phyloP scores from a whole-genome alignment of 257 asterid genomes.

The Asclepias syriaca region DNA sequence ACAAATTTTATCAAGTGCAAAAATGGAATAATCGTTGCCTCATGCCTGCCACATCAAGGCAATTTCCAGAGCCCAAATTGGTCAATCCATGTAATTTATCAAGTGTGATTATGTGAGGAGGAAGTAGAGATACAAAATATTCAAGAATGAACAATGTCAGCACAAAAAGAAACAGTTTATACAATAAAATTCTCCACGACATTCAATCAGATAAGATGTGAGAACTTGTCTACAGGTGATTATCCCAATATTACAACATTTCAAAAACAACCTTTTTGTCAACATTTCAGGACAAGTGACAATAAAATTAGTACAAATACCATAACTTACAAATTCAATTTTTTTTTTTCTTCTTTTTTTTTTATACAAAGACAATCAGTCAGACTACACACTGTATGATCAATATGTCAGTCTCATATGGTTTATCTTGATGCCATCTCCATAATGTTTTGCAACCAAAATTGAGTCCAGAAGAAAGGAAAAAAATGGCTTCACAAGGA shows the following conservation, averaged over 20 bases:
- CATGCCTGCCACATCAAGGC: too few relatives aligned
- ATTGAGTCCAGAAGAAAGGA: constrained; percentile 9
- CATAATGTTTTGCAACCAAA: constrained; percentile 15
- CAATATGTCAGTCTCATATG: constrained; percentile 16
- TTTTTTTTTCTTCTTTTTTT: neutral
- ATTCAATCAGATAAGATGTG: neutral
- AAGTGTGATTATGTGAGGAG: neutral
- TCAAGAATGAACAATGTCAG: neutral
- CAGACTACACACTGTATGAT: constrained; percentile 11
- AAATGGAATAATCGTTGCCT: too few relatives aligned
- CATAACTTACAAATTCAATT: neutral
- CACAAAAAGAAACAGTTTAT: neutral
- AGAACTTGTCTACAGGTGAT: neutral
- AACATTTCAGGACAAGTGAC: neutral
- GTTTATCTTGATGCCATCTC: constrained; percentile 27
- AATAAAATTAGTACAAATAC: neutral
- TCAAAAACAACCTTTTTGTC: neutral
- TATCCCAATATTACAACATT: neutral
- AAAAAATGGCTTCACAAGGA: constrained; percentile 9
- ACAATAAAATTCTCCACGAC: neutral
- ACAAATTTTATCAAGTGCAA: neutral
- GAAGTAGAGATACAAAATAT: neutral
- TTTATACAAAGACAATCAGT: constrained; percentile 17
- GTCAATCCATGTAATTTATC: neutral
- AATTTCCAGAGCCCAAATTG: neutral